Percentiles rank a stretch among this genome's conserved stretches.
These are phyloP conservation scores for Ustilago shanxiensis DNA, from an alignment of 1,284 basidiomycete genomes.

Conservation along the genomic window DNA sequence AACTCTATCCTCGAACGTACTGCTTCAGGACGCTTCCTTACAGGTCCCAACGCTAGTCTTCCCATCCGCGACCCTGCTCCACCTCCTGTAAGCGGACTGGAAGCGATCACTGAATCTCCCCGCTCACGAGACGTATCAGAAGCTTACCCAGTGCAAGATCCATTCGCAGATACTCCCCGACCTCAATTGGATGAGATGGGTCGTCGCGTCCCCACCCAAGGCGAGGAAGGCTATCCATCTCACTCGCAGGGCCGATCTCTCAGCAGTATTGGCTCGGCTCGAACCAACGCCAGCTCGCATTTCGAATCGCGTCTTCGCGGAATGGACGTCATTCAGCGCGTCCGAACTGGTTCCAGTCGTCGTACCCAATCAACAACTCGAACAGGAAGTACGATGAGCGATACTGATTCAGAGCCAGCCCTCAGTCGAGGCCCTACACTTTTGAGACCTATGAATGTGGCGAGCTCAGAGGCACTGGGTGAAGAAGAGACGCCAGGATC, in stretches of 20 bases:
- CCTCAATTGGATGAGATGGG: slow-evolving; percentile 34
- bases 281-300: slow-evolving; percentile 51
- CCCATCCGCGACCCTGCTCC: slow-evolving; percentile 62
- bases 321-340: slow-evolving; percentile 65
- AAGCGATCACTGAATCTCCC: slow-evolving; percentile 52
- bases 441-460: slow-evolving; percentile 34
- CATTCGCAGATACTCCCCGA: slow-evolving; percentile 17
- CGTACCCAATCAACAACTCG: slow-evolving; percentile 36
- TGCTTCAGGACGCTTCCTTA: slow-evolving; percentile 50
- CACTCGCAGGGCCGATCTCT: not conserved
- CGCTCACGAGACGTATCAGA: slow-evolving; percentile 37
- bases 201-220: slow-evolving; percentile 14
- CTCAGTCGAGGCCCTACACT: slow-evolving; percentile 38
- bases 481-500: slow-evolving; percentile 37
- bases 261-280: slow-evolving; percentile 51
- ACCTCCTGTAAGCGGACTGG: slow-evolving; percentile 44
- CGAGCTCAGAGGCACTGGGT: slow-evolving; percentile 9
- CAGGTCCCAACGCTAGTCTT: slow-evolving; percentile 38
- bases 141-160: slow-evolving; percentile 12
- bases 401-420: slow-evolving; percentile 32
- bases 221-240: slow-evolving; percentile 39
- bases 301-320: slow-evolving; percentile 52
- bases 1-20: slow-evolving; percentile 54
- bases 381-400: slow-evolving; percentile 37
- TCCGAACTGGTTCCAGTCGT: slow-evolving; percentile 51